phyloP scores from a whole-genome alignment of 2,329 filamentous ascomycete genomes.

The Colletotrichum somersetense region DNA sequence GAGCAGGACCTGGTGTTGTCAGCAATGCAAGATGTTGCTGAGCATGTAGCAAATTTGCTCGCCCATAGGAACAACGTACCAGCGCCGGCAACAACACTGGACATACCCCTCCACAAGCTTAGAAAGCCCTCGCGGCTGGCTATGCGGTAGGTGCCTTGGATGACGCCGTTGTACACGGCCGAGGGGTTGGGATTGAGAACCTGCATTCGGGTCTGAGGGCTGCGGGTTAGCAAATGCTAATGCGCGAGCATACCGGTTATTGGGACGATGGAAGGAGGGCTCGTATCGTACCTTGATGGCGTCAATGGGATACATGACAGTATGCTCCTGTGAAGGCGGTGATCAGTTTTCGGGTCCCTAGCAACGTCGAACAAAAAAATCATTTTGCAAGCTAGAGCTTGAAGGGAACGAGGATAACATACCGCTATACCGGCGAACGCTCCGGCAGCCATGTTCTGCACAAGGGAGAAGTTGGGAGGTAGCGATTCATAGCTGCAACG shows the following conservation, averaged over 20 bases:
- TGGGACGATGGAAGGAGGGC: not conserved
- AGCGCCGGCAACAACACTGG: slow-evolving; percentile 94
- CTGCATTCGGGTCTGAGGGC: slow-evolving; percentile 91
- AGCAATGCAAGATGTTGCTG: not conserved
- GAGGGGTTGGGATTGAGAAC: slow-evolving; percentile 86
- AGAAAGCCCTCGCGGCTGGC: slow-evolving; percentile 89
- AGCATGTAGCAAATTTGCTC: not conserved
- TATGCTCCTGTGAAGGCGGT: slow-evolving; percentile 80
- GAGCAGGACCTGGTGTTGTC: slow-evolving; percentile 81
- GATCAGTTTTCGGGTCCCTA: slow-evolving; percentile 40
- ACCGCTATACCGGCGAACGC: slow-evolving; percentile 97
- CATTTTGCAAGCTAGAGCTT: not conserved
- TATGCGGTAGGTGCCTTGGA: slow-evolving; percentile 93
- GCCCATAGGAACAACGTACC: slow-evolving; percentile 66
- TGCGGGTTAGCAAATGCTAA: slow-evolving; percentile 42
- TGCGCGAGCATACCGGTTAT: not conserved
- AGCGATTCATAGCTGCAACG: slow-evolving; percentile 84
- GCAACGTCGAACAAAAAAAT: not conserved
- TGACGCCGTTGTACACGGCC: slow-evolving; percentile 88
- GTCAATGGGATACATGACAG: slow-evolving; percentile 99
- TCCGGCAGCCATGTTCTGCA: slow-evolving; percentile 95
- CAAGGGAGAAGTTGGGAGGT: slow-evolving; percentile 92
- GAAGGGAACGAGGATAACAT: slow-evolving; percentile 53
- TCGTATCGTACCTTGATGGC: slow-evolving; percentile 84
- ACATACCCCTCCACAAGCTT: slow-evolving; percentile 96